These are phyloP conservation scores for Gamarada debralockiae DNA, from an alignment of 495 filamentous ascomycete species.

Conservation along the genomic window DNA sequence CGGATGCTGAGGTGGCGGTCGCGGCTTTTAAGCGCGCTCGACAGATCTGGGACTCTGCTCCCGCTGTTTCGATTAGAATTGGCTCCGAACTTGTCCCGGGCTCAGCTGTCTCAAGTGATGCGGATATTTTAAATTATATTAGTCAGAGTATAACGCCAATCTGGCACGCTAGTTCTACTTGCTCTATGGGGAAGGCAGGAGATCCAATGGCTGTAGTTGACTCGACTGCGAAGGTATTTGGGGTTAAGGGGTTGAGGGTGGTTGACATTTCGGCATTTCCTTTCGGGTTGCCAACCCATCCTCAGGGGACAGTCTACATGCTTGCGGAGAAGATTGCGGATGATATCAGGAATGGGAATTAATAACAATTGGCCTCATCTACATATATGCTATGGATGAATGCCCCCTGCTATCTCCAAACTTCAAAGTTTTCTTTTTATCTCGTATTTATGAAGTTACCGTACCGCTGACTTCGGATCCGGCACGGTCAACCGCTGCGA, in stretches of 20 bases:
- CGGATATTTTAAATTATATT: conserved; percentile 45
- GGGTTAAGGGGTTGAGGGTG: conserved; percentile 48
- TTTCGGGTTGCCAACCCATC: conserved; percentile 53
- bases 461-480: too few species aligned
- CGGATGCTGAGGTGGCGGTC: conserved; percentile 51
- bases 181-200: conserved; percentile 49
- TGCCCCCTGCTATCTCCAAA: too few species aligned
- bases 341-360: conserved; percentile 34
- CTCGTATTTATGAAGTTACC: too few species aligned
- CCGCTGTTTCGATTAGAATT: conserved; percentile 34
- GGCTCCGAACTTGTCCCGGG: conserved; percentile 49
- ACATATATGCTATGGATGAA: too few species aligned
- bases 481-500: too few species aligned
- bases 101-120: conserved; percentile 39
- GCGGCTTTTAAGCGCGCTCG: conserved; percentile 51
- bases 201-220: conserved; percentile 51
- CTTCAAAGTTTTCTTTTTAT: too few species aligned
- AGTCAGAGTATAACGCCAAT: conserved; percentile 35
- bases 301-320: conserved; percentile 42
- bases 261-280: conserved; percentile 59
- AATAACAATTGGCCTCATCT: too few species aligned
- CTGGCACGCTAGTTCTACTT: conserved; percentile 50
- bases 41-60: conserved; percentile 31
- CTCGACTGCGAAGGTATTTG: conserved; percentile 42
- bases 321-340: conserved; percentile 60